Evolutionary conservation across 495 filamentous ascomycete species (phyloP).

Genomic region (Penicillium goetzii): DNA sequence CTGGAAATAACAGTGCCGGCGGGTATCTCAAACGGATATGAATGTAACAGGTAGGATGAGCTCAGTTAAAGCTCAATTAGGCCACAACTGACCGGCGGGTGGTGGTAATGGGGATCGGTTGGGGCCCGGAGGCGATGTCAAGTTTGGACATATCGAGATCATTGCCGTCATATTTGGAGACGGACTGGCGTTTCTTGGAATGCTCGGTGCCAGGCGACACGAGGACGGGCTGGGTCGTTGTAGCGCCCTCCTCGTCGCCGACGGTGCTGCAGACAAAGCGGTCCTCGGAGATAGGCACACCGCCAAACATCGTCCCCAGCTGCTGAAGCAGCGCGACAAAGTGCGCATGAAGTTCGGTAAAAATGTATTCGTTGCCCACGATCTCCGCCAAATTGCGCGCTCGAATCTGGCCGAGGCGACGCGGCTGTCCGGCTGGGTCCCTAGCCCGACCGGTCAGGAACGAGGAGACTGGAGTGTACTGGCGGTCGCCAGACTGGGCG

Average conservation of each 20-base stretch:
- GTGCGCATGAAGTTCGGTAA: conserved; percentile 79
- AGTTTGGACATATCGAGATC: conserved; percentile 45
- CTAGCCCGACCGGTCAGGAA: conserved; percentile 65
- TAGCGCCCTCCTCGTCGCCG: conserved; percentile 34
- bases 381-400: conserved; percentile 83
- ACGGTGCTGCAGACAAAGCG: conserved; percentile 49
- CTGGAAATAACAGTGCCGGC: conserved; percentile 23
- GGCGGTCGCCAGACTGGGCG: conserved; percentile 31
- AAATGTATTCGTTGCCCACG: conserved; percentile 83
- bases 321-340: conserved; percentile 77
- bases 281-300: conserved; percentile 48
- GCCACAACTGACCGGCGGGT: conserved; percentile 47
- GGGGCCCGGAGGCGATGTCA: conserved; percentile 44
- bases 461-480: conserved; percentile 61
- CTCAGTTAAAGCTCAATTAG: conserved; percentile 21
- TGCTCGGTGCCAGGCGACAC: conserved; percentile 26
- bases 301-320: conserved; percentile 58
- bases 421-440: conserved; percentile 60
- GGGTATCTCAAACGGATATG: conserved; percentile 32
- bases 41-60: conserved; percentile 1
- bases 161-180: conserved; percentile 35
- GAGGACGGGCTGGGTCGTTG: conserved; percentile 29
- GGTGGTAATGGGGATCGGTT: conserved; percentile 49
- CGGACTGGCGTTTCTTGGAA: conserved; percentile 24
- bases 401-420: conserved; percentile 58